These are phyloP conservation scores for Limnomonas spitsbergensis DNA, from an alignment of 139 green algal genomes.

Conservation along the genomic window DNA sequence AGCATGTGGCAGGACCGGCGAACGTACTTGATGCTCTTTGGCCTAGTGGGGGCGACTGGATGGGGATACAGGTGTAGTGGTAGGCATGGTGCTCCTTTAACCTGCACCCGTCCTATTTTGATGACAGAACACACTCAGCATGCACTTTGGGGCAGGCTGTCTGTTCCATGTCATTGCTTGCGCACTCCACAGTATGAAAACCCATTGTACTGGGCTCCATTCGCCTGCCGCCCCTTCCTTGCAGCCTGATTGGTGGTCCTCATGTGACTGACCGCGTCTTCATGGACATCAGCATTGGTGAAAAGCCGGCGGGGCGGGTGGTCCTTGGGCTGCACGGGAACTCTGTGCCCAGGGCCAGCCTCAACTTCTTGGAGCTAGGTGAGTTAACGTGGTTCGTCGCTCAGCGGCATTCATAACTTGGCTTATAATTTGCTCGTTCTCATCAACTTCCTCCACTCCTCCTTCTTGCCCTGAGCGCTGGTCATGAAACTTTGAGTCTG, in stretches of 20 bases:
- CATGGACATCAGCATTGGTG: constrained; percentile 13
- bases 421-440: not conserved
- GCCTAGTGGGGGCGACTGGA: not conserved
- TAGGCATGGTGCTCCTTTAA: no score
- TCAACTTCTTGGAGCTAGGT: constrained; percentile 17
- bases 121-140: no score
- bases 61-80: constrained; percentile 16
- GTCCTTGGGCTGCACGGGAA: constrained; percentile 17
- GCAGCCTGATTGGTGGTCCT: not conserved
- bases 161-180: no score
- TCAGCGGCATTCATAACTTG: not conserved
- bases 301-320: constrained; percentile 5
- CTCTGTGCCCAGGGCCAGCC: not conserved
- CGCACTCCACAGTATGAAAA: no score
- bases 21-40: not conserved
- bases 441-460: not conserved
- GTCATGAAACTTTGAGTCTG: no score
- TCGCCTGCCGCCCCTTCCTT: not conserved
- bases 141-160: no score
- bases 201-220: no score
- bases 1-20: constrained; percentile 9
- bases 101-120: no score
- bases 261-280: constrained; percentile 1
- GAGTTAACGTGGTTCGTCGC: not conserved
- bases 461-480: no score